Base-by-base conservation (phyloP, 805 yeast genomes). In the Monosporozyma solicola region DNA sequence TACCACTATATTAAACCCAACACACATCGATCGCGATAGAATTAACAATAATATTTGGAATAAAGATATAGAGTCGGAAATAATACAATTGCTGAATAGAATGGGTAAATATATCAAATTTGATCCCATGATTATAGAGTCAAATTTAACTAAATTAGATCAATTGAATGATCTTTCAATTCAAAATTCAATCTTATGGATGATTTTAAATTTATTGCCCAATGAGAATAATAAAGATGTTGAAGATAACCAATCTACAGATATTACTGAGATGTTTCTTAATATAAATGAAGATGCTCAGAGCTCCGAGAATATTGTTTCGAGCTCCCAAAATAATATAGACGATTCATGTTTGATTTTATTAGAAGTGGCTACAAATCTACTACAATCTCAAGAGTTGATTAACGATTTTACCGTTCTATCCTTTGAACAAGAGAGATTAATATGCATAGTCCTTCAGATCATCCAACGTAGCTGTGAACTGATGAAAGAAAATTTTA, bases 301-400 rank as follows among this genome's bases (percentile, higher is more conserved):
- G 20, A 15, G 20, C 6, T 6, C n/a, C 13, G 16, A 35, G 13
- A 4, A 15, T 15, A 15, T 13, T 15, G 7, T 5, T 35, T 35
- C 15, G 39, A 35, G 8, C 16, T 11, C 20, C 16, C 25, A 39
- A 20, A 16, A 15, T 11, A 35, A 39, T 37, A 15, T 48, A 27
- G 50, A 48, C 5, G 67, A 63, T 22, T 59, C 64, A 8, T 61
- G 67, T 3, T 72, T 64, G 49, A 54, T 57, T 1, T 47, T 73
- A 1, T 52, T 76, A 20, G 77, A 74, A 33, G 63, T 59, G 49
- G 72, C 84, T 0, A 77, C 74, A 53, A 72, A 70, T 1, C 51
- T 80, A 2, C 61, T 79, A 3, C 76, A 74, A 39, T 6, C 9
- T 7, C 13, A 39, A 20, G 67, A 67, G 3, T 52, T 68, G 15